Evolutionary conservation across 106 monocot species (phyloP).

Genomic region (Allium fistulosum): DNA sequence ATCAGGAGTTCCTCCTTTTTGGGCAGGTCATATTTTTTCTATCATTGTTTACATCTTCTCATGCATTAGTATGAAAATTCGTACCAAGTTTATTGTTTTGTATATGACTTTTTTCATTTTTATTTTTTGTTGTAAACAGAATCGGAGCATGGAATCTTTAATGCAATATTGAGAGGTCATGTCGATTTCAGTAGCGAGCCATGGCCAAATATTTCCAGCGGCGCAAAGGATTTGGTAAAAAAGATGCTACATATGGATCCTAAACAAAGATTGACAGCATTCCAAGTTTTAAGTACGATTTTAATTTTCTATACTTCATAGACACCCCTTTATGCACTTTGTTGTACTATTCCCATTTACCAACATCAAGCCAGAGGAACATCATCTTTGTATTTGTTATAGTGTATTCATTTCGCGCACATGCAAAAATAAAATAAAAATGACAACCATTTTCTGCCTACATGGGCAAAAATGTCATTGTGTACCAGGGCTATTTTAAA

Average conservation of each 20-base stretch:
- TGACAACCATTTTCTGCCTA: no score
- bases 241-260: conserved; percentile 66
- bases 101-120: not conserved
- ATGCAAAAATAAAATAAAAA: no score
- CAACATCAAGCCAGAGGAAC: no score
- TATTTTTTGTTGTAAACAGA: conserved; percentile 11
- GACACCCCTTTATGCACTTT: no score
- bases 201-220: conserved; percentile 62
- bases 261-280: conserved; percentile 55
- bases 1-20: conserved; percentile 65
- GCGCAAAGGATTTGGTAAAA: conserved; percentile 64
- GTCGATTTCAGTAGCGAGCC: conserved; percentile 70
- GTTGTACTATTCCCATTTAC: no score
- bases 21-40: conserved; percentile 39
- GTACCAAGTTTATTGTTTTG: not conserved
- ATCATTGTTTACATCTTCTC: not conserved
- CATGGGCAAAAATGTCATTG: no score
- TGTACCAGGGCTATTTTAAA: no score
- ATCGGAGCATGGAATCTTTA: conserved; percentile 62
- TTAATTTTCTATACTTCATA: no score
- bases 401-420: no score
- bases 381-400: no score
- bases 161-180: conserved; percentile 44
- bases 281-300: conserved; percentile 62
- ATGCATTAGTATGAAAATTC: not conserved